Conservation (phyloP, 306 rosid genomes). For the Mimosa bimucronata region DNA sequence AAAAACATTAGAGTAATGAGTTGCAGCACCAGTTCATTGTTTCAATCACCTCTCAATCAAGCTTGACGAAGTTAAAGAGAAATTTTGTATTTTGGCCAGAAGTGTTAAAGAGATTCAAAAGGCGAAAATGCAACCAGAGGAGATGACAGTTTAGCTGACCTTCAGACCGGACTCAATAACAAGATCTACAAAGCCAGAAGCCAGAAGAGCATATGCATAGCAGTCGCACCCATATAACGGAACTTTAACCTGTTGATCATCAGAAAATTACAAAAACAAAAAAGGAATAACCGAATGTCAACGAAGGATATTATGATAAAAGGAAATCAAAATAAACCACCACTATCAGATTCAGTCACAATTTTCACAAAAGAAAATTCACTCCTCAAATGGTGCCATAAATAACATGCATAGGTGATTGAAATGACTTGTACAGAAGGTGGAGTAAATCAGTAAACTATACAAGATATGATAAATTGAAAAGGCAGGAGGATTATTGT, state of each 20-base stretch:
- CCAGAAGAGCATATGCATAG: constrained; percentile 93
- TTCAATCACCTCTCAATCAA: constrained; percentile 29
- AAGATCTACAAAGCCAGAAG: constrained; percentile 94
- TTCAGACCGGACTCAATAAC: constrained; percentile 92
- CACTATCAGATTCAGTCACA: constrained; percentile 7
- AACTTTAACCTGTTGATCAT: constrained; percentile 71
- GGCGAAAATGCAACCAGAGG: constrained; percentile 29
- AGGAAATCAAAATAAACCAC: background rate
- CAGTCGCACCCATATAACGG: constrained; percentile 96
- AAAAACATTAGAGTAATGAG: background rate
- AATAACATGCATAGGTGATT: background rate
- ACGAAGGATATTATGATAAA: background rate
- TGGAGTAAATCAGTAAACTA: constrained; percentile 10
- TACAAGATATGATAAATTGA: background rate
- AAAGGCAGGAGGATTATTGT: constrained; percentile 21
- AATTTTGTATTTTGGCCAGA: background rate
- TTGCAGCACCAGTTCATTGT: background rate
- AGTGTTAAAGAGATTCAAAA: constrained; percentile 17
- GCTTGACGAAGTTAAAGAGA: background rate
- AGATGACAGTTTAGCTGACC: constrained; percentile 47
- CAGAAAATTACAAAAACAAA: background rate
- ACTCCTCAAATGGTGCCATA: background rate
- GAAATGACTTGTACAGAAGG: background rate
- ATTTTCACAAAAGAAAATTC: background rate
- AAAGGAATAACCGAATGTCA: constrained; percentile 7